Percentiles rank a stretch among this genome's conserved stretches.
Evolutionary conservation across 148 eudicot species (phyloP).

Genomic region (Silene conica): DNA sequence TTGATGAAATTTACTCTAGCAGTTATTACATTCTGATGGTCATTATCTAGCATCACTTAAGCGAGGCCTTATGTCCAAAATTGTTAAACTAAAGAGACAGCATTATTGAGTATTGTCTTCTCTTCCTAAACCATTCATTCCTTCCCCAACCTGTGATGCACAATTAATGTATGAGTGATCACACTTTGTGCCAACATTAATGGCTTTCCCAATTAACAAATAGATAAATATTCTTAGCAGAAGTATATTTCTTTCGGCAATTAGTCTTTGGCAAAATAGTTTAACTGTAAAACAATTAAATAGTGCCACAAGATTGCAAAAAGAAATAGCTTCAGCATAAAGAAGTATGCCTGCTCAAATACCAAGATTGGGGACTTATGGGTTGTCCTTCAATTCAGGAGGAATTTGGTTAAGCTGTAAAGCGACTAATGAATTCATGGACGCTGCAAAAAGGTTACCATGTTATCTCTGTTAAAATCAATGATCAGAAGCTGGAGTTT

Average conservation of each 20-base stretch:
- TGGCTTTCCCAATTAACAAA: background rate
- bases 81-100: too few relatives aligned
- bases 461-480: slow-evolving; percentile 66
- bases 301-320: too few relatives aligned
- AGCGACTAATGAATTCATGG: slow-evolving; percentile 84
- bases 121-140: background rate
- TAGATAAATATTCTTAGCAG: too few relatives aligned
- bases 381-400: slow-evolving; percentile 88
- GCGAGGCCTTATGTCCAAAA: background rate
- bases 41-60: background rate
- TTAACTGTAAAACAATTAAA: too few relatives aligned
- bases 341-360: slow-evolving; percentile 81
- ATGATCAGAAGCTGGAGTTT: slow-evolving; percentile 57
- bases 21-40: background rate
- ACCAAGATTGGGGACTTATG: slow-evolving; percentile 96
- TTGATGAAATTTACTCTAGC: background rate
- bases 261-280: too few relatives aligned
- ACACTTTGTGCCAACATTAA: background rate
- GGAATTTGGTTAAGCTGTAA: slow-evolving; percentile 85
- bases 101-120: background rate
- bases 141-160: background rate
- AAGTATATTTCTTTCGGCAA: too few relatives aligned
- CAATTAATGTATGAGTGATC: background rate
- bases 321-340: slow-evolving; percentile 79
- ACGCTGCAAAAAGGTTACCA: slow-evolving; percentile 96